phyloP scores from a whole-genome alignment of 2,329 filamentous ascomycete genomes.

The Microascus cirrosus region DNA sequence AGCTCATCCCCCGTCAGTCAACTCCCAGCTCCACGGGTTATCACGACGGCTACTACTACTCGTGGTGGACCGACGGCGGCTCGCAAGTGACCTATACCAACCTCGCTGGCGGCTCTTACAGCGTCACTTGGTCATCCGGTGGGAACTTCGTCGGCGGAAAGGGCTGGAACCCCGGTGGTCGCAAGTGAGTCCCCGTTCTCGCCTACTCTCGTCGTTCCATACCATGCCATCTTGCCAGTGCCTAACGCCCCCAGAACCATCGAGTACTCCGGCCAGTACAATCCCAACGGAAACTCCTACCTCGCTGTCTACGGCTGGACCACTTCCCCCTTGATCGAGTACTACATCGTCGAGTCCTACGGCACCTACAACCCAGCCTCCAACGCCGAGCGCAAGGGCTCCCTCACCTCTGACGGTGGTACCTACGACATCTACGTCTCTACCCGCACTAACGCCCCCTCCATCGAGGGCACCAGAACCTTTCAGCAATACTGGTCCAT shows the following conservation, averaged over 20 bases:
- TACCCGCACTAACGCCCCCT: slow-evolving; percentile 28
- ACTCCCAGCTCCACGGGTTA: slow-evolving; percentile 23
- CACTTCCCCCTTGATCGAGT: slow-evolving; percentile 21
- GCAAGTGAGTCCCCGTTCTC: slow-evolving; percentile 23
- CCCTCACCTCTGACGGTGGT: slow-evolving; percentile 23
- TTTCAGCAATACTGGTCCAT: slow-evolving; percentile 45
- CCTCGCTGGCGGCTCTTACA: slow-evolving; percentile 28
- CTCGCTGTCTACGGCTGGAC: slow-evolving; percentile 27
- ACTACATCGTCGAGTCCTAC: slow-evolving; percentile 26
- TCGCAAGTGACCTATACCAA: slow-evolving; percentile 33
- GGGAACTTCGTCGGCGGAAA: slow-evolving; percentile 48
- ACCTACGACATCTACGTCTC: slow-evolving; percentile 24
- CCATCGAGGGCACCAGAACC: slow-evolving; percentile 34
- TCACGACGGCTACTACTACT: slow-evolving; percentile 34
- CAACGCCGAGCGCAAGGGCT: slow-evolving; percentile 19
- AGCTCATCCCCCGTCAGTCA: slow-evolving; percentile 4
- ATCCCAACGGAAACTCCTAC: slow-evolving; percentile 21
- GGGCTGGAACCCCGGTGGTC: slow-evolving; percentile 42
- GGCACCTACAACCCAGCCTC: slow-evolving; percentile 23
- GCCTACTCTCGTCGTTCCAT: background rate
- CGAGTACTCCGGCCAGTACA: slow-evolving; percentile 17
- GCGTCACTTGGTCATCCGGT: slow-evolving; percentile 27
- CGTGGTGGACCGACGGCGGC: slow-evolving; percentile 35
- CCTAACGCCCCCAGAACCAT: slow-evolving; percentile 10
- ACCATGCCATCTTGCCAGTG: no score